Percentiles rank a stretch among this genome's conserved stretches.
Evolutionary conservation across 73 alveolate species (phyloP).

Genomic region (Symbiodinium natans): DNA sequence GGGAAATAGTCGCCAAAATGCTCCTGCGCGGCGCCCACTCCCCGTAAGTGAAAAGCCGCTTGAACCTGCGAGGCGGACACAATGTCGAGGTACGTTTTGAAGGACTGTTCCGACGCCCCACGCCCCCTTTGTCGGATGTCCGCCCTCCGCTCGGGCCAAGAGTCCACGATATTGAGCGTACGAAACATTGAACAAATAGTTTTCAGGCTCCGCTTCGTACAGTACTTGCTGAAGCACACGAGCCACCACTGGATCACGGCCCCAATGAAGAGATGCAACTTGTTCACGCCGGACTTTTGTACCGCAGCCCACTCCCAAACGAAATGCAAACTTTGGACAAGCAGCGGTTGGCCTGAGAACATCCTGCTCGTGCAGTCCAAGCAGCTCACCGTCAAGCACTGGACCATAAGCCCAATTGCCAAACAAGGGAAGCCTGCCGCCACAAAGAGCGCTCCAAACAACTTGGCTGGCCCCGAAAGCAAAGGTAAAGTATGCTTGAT

Average conservation of each 20-base stretch:
- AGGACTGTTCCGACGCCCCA: background rate
- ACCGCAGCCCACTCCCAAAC: background rate
- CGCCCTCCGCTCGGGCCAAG: background rate
- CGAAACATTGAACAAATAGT: background rate
- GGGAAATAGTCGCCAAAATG: background rate
- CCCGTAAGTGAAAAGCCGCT: background rate
- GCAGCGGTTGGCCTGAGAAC: background rate
- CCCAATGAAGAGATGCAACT: background rate
- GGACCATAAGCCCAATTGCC: background rate
- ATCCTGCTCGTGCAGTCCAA: background rate
- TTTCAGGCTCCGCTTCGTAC: background rate
- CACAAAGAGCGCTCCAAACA: background rate
- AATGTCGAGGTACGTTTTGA: background rate
- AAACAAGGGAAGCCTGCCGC: background rate
- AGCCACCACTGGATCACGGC: background rate
- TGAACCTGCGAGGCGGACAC: background rate
- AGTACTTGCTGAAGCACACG: background rate
- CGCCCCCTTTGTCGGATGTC: background rate
- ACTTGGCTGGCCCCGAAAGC: background rate
- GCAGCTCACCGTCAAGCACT: background rate
- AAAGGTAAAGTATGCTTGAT: conserved; percentile 19
- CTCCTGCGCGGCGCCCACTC: background rate
- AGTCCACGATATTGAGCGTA: background rate
- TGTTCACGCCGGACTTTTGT: conserved; percentile 3
- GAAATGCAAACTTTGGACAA: background rate